Evolutionary conservation across 2,329 filamentous ascomycete genomes (phyloP), one percentile per base, ranked within the genome.

Genomic region (Aureobasidium pullulans): DNA sequence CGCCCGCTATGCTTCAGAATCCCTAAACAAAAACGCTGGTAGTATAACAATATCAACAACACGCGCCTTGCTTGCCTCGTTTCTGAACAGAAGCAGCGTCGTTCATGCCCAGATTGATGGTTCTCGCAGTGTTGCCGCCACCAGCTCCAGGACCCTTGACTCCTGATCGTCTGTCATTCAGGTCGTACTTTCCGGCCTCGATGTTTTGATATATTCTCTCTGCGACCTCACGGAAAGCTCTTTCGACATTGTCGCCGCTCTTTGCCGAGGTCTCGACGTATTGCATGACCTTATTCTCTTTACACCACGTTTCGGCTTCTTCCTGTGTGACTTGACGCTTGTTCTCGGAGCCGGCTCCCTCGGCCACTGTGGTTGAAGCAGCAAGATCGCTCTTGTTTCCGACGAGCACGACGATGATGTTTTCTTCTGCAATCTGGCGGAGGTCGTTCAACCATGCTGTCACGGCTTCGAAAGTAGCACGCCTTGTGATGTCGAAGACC

Each of bases 241-340:
- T 83, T 73, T 99, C 94, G 37, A 99, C 94, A 53, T 90, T 90
- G 71, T 96, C 90, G 56, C 94, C 94, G 63, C 87, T 95, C 79
- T 97, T 99, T 52, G 94, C 94, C 65, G 87, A 92, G 40, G 94
- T 99, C 78, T 99, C 94, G 63, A 97, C 90, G 71, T 97, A 97
- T 71, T 92, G 85, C 70, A 96, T 84, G 29, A 97, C 86, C 61
- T 89, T 89, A 73, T 97, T 96, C 65, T 81, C 77, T 62, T 80
- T 81, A 62, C 91, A 95, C 94, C 94, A 99, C 61, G 88, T 88
- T 69, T 93, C 86, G 2, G 94, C 94, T 75, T 97, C 93, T 65
- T 88, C 81, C 56, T 78, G 79, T 0, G 87, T 89, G 29, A 97
- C 91, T 70, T 95, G 88, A 60, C 93, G 82, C 75, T 85, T 84